phyloP scores from a whole-genome alignment of 805 yeast genomes.

The Saturnispora besseyi region DNA sequence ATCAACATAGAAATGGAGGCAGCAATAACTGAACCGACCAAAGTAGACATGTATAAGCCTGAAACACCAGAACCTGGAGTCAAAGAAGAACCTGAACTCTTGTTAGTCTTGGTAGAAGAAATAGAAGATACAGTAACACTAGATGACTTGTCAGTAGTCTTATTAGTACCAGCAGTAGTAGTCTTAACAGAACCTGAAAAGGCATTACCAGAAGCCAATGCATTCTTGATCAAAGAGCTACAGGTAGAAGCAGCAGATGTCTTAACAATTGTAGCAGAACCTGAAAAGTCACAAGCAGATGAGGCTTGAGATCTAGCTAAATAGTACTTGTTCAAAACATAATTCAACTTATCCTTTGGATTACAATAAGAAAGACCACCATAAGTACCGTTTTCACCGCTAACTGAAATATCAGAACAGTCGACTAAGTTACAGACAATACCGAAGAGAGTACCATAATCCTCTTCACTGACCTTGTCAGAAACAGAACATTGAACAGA shows the following conservation, averaged over 20 bases:
- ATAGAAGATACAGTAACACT: constrained; percentile 15
- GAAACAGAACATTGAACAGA: constrained; percentile 54
- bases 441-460: constrained; percentile 54
- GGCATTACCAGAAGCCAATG: constrained; percentile 19
- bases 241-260: constrained; percentile 37
- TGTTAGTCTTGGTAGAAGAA: constrained; percentile 8
- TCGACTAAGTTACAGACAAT: constrained; percentile 47
- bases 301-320: constrained; percentile 32
- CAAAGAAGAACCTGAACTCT: constrained; percentile 5
- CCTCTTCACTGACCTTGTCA: constrained; percentile 38
- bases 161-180: constrained; percentile 17
- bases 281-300: constrained; percentile 62
- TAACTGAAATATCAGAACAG: constrained; percentile 52
- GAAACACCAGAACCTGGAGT: constrained; percentile 29
- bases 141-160: constrained; percentile 22
- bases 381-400: constrained; percentile 58
- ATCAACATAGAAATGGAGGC: constrained; percentile 8
- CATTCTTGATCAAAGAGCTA: constrained; percentile 31
- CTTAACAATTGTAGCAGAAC: constrained; percentile 51
- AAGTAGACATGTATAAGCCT: constrained; percentile 12
- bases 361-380: constrained; percentile 72
- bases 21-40: constrained; percentile 6
- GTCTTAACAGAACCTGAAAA: constrained; percentile 10
- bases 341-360: constrained; percentile 60
- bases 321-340: constrained; percentile 57